Percentiles rank a stretch among this genome's conserved stretches.
These are phyloP conservation scores for Saccharomycopsis sp. DNA, from an alignment of 805 yeast genomes.

Conservation along the genomic window DNA sequence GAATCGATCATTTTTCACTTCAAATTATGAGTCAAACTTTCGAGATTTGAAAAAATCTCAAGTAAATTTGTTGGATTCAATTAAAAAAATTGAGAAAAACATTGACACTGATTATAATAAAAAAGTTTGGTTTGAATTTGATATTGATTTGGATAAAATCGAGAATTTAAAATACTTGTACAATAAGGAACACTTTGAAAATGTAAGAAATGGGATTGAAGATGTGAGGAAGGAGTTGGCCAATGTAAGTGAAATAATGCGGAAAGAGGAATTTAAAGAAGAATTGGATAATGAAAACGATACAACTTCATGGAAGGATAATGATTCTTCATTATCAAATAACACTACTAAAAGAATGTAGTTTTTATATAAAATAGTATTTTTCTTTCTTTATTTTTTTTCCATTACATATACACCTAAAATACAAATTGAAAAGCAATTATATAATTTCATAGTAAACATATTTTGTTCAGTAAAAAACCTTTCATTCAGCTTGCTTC, in stretches of 20 bases:
- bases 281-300: neutral
- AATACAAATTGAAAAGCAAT: neutral
- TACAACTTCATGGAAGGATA: neutral
- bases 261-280: neutral
- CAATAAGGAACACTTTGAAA: conserved; percentile 17
- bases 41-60: conserved; percentile 15
- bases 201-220: conserved; percentile 10
- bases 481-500: neutral
- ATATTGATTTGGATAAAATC: conserved; percentile 17
- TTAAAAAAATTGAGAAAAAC: conserved; percentile 17
- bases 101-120: conserved; percentile 10
- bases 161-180: conserved; percentile 19
- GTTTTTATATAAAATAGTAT: too few species aligned
- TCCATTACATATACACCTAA: neutral
- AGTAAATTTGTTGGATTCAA: conserved; percentile 13
- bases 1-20: conserved; percentile 45
- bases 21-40: conserved; percentile 26
- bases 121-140: conserved; percentile 21
- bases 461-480: neutral
- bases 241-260: conserved; percentile 9
- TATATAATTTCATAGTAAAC: neutral
- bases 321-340: neutral
- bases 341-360: neutral
- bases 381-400: neutral
- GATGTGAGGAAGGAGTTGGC: conserved; percentile 14